Conservation (phyloP, 495 filamentous ascomycete genomes). For the Aspergillus cavernicola region DNA sequence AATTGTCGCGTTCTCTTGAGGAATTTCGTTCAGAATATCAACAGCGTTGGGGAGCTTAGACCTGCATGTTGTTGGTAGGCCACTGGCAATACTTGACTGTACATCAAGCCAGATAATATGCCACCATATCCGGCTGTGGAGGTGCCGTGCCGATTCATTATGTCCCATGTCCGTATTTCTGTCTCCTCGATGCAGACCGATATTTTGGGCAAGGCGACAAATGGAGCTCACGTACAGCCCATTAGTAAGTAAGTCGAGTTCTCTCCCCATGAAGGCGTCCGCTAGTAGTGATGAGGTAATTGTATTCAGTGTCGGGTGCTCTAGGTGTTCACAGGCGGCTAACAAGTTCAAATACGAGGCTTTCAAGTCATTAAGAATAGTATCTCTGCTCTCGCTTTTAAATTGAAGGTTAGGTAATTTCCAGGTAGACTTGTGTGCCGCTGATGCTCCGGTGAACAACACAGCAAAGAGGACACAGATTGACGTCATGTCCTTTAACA, state of each 20-base stretch:
- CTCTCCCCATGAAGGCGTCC: neutral
- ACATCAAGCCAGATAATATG: slow-evolving; percentile 26
- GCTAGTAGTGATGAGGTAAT: slow-evolving; percentile 14
- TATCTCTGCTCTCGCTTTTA: neutral
- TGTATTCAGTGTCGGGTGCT: slow-evolving; percentile 23
- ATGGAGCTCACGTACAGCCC: neutral
- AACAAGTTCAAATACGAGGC: slow-evolving; percentile 5
- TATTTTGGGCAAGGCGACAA: neutral
- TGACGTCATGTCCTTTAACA: slow-evolving; percentile 20
- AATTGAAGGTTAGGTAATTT: neutral
- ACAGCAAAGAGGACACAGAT: slow-evolving; percentile 20
- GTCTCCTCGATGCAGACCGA: neutral
- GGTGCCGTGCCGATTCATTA: too few species aligned
- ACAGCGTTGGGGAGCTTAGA: neutral
- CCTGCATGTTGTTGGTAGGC: slow-evolving; percentile 16
- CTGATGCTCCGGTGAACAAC: slow-evolving; percentile 15
- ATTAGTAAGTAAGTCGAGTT: neutral
- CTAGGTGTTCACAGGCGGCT: slow-evolving; percentile 9
- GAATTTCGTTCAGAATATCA: too few species aligned
- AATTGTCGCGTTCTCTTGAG: too few species aligned
- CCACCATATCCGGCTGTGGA: slow-evolving; percentile 16
- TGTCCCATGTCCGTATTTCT: too few species aligned
- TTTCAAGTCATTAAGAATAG: neutral
- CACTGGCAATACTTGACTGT: slow-evolving; percentile 20
- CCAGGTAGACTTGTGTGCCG: slow-evolving; percentile 7